A percentile compares a stretch with the other conserved stretches of the same genome.
phyloP scores from a whole-genome alignment of 1,284 basidiomycete genomes.

The Cystobasidiaceae sp. region DNA sequence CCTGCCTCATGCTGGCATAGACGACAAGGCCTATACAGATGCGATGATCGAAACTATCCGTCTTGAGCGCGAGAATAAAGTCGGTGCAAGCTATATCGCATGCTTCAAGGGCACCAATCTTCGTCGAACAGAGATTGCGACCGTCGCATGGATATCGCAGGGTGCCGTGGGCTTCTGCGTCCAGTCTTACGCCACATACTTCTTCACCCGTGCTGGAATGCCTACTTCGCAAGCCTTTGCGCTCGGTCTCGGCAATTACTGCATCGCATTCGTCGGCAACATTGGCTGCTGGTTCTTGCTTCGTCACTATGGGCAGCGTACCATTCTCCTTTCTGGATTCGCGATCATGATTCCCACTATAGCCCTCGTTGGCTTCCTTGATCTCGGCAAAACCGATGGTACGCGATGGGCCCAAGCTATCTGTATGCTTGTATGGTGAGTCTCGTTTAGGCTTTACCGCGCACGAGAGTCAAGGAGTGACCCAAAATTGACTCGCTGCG shows the following conservation, averaged over 20 bases:
- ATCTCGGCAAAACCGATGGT: neutral
- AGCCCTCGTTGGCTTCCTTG: constrained; percentile 50
- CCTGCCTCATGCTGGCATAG: constrained; percentile 44
- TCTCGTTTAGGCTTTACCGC: too few relatives aligned
- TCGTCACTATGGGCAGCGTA: constrained; percentile 46
- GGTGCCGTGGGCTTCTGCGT: constrained; percentile 32
- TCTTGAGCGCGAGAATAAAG: constrained; percentile 46
- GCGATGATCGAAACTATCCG: constrained; percentile 50
- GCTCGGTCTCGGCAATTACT: constrained; percentile 47
- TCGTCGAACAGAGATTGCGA: neutral
- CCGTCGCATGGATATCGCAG: neutral
- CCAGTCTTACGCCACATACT: neutral
- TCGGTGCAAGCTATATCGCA: constrained; percentile 48
- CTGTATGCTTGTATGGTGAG: constrained; percentile 32
- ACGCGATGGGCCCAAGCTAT: constrained; percentile 22
- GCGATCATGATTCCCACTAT: constrained; percentile 49
- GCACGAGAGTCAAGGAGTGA: too few relatives aligned
- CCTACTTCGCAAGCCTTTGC: constrained; percentile 46
- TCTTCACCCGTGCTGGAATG: constrained; percentile 50
- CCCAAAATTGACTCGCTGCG: too few relatives aligned
- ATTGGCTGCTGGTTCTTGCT: constrained; percentile 50
- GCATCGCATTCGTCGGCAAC: constrained; percentile 47
- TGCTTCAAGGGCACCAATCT: constrained; percentile 51
- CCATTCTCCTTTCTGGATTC: constrained; percentile 51
- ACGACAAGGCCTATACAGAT: constrained; percentile 49